phyloP scores from a whole-genome alignment of 2,329 filamentous ascomycete species.

The Aspergillus luchuensis region DNA sequence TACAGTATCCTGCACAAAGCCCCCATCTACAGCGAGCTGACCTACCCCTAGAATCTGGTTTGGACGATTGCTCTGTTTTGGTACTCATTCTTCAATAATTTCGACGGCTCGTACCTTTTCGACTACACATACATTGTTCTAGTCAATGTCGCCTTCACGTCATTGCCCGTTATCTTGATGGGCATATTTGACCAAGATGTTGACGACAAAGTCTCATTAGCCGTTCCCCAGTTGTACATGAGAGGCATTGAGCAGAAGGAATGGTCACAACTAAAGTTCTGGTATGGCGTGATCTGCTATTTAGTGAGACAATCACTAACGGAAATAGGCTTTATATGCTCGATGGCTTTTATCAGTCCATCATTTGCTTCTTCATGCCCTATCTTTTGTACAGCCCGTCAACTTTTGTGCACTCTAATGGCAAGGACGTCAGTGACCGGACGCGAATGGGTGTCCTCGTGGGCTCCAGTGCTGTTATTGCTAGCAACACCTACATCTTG shows the following conservation, averaged over 20 bases:
- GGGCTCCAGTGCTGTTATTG: conserved; percentile 77
- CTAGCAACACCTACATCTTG: conserved; percentile 91
- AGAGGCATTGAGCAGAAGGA: conserved; percentile 93
- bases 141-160: conserved; percentile 97
- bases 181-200: conserved; percentile 97
- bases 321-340: conserved; percentile 78
- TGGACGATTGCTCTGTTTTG: conserved; percentile 97
- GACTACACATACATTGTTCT: conserved; percentile 97
- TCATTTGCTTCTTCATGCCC: conserved; percentile 90
- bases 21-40: conserved; percentile 9
- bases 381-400: conserved; percentile 75
- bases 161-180: conserved; percentile 90
- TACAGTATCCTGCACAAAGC: conserved; percentile 33
- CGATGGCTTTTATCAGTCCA: conserved; percentile 91
- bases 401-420: conserved; percentile 69
- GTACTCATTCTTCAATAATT: conserved; percentile 95
- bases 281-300: conserved; percentile 55
- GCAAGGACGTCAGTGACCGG: conserved; percentile 75
- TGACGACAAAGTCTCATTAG: conserved; percentile 87
- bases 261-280: conserved; percentile 96
- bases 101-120: conserved; percentile 94
- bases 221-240: conserved; percentile 92
- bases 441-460: conserved; percentile 85
- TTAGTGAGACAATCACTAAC: conserved; percentile 29
- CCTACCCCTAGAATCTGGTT: conserved; percentile 72